Percentiles rank a stretch among this genome's conserved stretches.
These are phyloP conservation scores for Lactifluus hygrophoroides DNA, from an alignment of 768 basidiomycete species.

Conservation along the genomic window DNA sequence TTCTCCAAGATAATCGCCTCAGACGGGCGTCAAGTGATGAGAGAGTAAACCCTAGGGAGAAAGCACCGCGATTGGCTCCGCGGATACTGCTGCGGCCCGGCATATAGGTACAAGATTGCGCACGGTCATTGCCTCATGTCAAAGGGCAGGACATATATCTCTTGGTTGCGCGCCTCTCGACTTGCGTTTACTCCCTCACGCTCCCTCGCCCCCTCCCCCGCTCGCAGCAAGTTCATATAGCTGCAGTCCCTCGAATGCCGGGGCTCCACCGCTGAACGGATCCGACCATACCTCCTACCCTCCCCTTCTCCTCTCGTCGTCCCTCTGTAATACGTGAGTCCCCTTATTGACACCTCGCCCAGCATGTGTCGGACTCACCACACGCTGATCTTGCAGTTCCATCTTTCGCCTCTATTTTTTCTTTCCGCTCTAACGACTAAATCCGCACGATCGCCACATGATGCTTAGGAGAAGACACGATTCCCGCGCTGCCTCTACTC, in stretches of 20 bases:
- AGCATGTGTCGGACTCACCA: background rate
- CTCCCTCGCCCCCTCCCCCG: constrained; percentile 2
- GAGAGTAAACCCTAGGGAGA: constrained; percentile 1
- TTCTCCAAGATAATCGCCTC: constrained; percentile 12
- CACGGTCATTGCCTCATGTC: constrained; percentile 19
- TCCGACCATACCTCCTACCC: background rate
- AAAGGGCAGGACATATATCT: constrained; percentile 19
- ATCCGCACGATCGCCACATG: constrained; percentile 6
- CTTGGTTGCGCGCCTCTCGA: background rate
- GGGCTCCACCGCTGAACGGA: constrained; percentile 17
- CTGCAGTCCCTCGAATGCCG: constrained; percentile 15
- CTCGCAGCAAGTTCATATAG: constrained; percentile 19
- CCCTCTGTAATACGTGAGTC: constrained; percentile 6
- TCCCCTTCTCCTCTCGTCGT: background rate
- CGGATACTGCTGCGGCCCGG: constrained; percentile 6
- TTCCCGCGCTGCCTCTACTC: background rate
- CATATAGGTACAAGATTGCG: constrained; percentile 14
- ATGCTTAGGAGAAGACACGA: constrained; percentile 4
- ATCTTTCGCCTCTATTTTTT: background rate
- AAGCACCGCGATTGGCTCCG: constrained; percentile 10
- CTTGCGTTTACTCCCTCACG: constrained; percentile 7
- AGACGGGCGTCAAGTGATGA: constrained; percentile 15
- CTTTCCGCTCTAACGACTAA: constrained; percentile 6
- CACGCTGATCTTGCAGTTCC: background rate
- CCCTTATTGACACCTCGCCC: background rate